Evolutionary conservation across 2,329 filamentous ascomycete genomes (phyloP).

Genomic region (Aspergillus texensis): DNA sequence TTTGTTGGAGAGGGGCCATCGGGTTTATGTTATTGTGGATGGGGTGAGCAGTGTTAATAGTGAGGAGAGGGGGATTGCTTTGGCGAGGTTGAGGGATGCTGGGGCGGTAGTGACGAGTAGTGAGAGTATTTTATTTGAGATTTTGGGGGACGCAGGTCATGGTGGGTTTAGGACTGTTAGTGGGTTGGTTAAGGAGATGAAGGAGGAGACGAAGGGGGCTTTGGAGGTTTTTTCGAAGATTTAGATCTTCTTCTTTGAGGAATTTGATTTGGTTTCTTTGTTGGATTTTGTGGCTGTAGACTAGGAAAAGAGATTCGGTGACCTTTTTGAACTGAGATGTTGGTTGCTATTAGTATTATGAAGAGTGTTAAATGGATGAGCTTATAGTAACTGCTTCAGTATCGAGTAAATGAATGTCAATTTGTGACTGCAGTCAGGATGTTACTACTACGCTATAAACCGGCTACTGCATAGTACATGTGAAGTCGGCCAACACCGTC

Average conservation of each 20-base stretch:
- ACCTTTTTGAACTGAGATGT: neutral
- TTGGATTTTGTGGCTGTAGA: neutral
- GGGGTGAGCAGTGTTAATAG: slow-evolving; percentile 85
- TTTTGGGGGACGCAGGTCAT: slow-evolving; percentile 77
- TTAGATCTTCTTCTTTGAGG: slow-evolving; percentile 25
- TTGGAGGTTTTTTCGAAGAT: slow-evolving; percentile 68
- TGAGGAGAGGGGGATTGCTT: slow-evolving; percentile 77
- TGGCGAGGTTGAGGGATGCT: slow-evolving; percentile 73
- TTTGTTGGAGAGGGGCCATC: slow-evolving; percentile 71
- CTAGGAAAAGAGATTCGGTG: neutral
- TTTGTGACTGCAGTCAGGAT: neutral
- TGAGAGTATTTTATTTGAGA: slow-evolving; percentile 89
- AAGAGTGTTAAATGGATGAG: neutral
- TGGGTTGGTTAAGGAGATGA: slow-evolving; percentile 75
- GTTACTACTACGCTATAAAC: slow-evolving; percentile 17
- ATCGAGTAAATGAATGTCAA: neutral
- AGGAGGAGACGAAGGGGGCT: slow-evolving; percentile 68
- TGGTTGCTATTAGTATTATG: neutral
- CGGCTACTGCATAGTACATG: slow-evolving; percentile 15
- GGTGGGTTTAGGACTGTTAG: slow-evolving; percentile 72
- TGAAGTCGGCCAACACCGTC: neutral
- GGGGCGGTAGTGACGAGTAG: slow-evolving; percentile 81
- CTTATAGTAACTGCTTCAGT: neutral
- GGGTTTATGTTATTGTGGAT: slow-evolving; percentile 85
- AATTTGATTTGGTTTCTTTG: neutral